Conservation (phyloP, 2,329 filamentous ascomycete species). For the Metarhizium sp. region DNA sequence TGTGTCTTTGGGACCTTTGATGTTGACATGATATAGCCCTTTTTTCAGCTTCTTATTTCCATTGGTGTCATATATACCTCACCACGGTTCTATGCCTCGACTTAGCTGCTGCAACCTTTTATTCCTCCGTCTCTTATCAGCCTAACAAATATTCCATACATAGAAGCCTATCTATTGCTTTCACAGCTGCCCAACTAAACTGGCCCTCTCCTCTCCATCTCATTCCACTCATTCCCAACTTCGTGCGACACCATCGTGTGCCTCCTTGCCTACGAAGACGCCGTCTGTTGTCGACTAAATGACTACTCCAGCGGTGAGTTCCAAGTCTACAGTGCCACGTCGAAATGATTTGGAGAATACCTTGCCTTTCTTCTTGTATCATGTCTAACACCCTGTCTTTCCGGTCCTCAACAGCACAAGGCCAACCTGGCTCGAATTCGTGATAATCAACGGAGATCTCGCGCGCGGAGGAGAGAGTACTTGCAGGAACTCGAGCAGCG, state of each 20-base stretch:
- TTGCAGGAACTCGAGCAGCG: conserved; percentile 59
- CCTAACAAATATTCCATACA: neutral
- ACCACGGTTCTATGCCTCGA: neutral
- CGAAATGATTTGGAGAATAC: no score
- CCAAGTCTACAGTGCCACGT: neutral
- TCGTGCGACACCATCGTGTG: neutral
- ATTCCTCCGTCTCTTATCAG: neutral
- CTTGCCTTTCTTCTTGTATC: neutral
- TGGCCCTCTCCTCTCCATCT: neutral
- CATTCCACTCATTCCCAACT: conserved; percentile 1
- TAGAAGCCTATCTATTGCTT: neutral
- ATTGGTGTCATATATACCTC: neutral
- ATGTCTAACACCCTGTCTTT: neutral
- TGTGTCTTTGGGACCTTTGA: neutral
- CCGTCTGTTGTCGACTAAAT: conserved; percentile 8
- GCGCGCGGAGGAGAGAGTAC: conserved; percentile 65
- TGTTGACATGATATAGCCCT: neutral
- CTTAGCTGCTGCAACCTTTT: neutral
- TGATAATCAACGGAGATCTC: conserved; percentile 70
- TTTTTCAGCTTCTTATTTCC: neutral
- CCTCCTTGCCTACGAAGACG: neutral
- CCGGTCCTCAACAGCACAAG: conserved; percentile 20
- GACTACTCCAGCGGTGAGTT: conserved; percentile 15
- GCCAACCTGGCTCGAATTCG: conserved; percentile 49
- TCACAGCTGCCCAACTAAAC: neutral